These are phyloP conservation scores for Thozetella sp. DNA, from an alignment of 495 filamentous ascomycete species.

Conservation along the genomic window DNA sequence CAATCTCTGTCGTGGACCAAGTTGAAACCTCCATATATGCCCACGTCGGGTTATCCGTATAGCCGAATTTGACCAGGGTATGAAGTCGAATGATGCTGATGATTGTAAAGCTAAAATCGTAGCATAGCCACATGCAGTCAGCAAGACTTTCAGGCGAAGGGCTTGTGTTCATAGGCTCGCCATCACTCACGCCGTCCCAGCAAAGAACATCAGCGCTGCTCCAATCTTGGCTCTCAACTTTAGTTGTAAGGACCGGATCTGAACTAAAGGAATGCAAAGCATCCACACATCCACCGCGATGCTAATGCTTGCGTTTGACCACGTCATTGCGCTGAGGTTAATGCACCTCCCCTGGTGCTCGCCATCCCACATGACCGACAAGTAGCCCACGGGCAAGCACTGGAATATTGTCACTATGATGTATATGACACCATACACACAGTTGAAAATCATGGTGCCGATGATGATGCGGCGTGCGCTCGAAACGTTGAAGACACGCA, in stretches of 20 bases:
- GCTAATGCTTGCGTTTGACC: not conserved
- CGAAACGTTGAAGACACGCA: constrained; percentile 27
- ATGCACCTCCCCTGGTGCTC: not conserved
- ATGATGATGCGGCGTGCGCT: not conserved
- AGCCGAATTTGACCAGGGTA: not conserved
- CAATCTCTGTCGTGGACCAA: not conserved
- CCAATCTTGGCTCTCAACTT: not conserved
- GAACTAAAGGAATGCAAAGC: not conserved
- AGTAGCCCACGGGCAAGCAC: not conserved
- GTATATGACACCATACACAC: not conserved
- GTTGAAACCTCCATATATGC: not conserved
- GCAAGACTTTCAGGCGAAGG: not conserved
- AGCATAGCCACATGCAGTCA: not conserved
- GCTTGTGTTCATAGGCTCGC: not conserved
- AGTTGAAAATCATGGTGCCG: not conserved
- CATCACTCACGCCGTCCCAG: not conserved
- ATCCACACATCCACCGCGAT: constrained; percentile 1
- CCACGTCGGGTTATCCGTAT: not conserved
- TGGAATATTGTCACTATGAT: not conserved
- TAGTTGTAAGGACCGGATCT: not conserved
- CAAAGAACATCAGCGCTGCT: constrained; percentile 1
- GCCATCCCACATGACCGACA: not conserved
- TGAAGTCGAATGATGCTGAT: not conserved
- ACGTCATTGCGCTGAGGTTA: not conserved
- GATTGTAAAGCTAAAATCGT: not conserved